phyloP scores from a whole-genome alignment of 2,329 filamentous ascomycete species.

The Exserohilum turcica region DNA sequence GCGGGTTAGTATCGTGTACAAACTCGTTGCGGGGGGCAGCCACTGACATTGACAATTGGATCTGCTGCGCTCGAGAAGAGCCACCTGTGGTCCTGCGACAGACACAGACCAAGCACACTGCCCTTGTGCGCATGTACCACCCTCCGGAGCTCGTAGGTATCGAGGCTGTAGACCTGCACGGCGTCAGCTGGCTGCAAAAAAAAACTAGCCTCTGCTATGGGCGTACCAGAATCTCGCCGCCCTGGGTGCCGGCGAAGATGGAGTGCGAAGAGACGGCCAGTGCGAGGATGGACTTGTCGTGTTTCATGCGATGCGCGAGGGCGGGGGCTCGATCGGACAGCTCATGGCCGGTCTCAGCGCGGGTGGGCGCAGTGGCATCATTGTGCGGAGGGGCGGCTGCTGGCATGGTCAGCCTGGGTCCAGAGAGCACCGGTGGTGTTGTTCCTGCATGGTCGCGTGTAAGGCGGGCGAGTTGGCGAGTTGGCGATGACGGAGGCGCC shows the following conservation, averaged over 20 bases:
- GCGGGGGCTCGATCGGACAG: slow-evolving; percentile 55
- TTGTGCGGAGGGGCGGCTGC: slow-evolving; percentile 34
- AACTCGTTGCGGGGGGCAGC: neutral
- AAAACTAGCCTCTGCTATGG: neutral
- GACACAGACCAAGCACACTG: slow-evolving; percentile 82
- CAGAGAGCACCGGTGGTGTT: slow-evolving; percentile 11
- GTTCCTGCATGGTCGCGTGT: slow-evolving; percentile 32
- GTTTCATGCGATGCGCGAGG: slow-evolving; percentile 74
- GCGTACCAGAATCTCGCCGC: slow-evolving; percentile 81
- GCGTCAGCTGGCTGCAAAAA: slow-evolving; percentile 22
- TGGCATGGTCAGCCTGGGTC: slow-evolving; percentile 34
- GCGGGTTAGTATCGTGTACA: slow-evolving; percentile 16
- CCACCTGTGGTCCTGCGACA: slow-evolving; percentile 74
- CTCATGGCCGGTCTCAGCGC: slow-evolving; percentile 22
- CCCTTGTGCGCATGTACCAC: slow-evolving; percentile 88
- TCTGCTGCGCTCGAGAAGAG: slow-evolving; percentile 94
- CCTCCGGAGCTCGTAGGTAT: slow-evolving; percentile 79
- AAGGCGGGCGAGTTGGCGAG: slow-evolving; percentile 14
- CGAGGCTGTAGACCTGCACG: slow-evolving; percentile 75
- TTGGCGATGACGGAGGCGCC: slow-evolving; percentile 28
- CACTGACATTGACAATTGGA: slow-evolving; percentile 78
- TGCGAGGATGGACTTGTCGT: slow-evolving; percentile 79
- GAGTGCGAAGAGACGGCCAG: slow-evolving; percentile 79
- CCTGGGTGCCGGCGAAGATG: slow-evolving; percentile 91
- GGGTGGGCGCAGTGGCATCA: slow-evolving; percentile 28